Conservation (phyloP, 495 filamentous ascomycete genomes). For the Letharia lupina region DNA sequence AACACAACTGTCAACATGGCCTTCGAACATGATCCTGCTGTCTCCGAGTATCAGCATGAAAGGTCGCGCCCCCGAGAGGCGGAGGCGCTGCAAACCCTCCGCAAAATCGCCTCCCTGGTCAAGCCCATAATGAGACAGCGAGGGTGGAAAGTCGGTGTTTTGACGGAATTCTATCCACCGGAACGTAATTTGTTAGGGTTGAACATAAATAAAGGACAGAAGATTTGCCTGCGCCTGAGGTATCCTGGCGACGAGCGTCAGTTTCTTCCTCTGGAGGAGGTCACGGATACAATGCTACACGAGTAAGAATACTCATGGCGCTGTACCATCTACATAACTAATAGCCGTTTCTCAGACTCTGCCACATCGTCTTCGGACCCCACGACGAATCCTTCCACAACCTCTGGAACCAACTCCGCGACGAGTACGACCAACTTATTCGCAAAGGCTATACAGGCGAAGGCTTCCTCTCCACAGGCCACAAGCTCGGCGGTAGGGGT, state of each 20-base stretch:
- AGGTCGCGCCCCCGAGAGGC: slow-evolving; percentile 59
- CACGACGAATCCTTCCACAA: slow-evolving; percentile 78
- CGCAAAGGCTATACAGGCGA: slow-evolving; percentile 87
- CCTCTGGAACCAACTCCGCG: slow-evolving; percentile 79
- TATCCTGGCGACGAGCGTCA: slow-evolving; percentile 64
- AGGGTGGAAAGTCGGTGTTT: slow-evolving; percentile 67
- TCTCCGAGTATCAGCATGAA: slow-evolving; percentile 74
- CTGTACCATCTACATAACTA: neutral
- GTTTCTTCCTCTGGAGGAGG: slow-evolving; percentile 72
- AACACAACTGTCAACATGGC: slow-evolving; percentile 9
- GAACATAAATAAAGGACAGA: slow-evolving; percentile 66
- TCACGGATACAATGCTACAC: slow-evolving; percentile 90
- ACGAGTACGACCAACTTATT: slow-evolving; percentile 67
- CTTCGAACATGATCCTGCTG: slow-evolving; percentile 54
- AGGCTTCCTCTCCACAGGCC: slow-evolving; percentile 72
- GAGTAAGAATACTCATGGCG: slow-evolving; percentile 46
- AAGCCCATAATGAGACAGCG: slow-evolving; percentile 92
- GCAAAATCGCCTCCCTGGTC: slow-evolving; percentile 78
- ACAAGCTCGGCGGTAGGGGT: slow-evolving; percentile 56
- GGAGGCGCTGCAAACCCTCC: slow-evolving; percentile 74
- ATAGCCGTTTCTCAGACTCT: slow-evolving; percentile 40
- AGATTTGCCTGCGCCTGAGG: slow-evolving; percentile 77
- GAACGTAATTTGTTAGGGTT: slow-evolving; percentile 70
- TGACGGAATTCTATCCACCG: slow-evolving; percentile 78
- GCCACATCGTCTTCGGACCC: slow-evolving; percentile 76